Base-by-base conservation (phyloP, 1,284 basidiomycete genomes). In the Ceratobasidium sp. region DNA sequence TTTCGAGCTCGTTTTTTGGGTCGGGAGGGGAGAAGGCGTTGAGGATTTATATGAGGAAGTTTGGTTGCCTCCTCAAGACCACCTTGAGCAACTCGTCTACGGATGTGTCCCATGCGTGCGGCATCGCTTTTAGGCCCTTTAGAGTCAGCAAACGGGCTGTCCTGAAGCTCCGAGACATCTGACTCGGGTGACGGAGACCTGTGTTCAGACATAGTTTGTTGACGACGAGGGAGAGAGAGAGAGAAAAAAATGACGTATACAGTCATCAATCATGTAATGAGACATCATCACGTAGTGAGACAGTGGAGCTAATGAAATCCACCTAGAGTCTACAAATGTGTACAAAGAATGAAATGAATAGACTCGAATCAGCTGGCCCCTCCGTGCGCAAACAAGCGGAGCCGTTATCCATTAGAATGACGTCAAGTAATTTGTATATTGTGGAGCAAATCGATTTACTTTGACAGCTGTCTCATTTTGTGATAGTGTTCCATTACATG, bases 131-230 rank as follows among this genome's bases (percentile, higher is more conserved):
- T 44, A 6, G 4, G 6, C 42, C 64, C 64, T 46, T 67, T 46
- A 46, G 64, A 67, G 64, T 67, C 46, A 18, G 40, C 10, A 67
- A 67, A 67, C 1, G n/a, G 10, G 28, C 40, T 67, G 23, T 67
- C 40, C 6, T 46, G 7, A 46, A 67, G 64, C 20, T 49, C 42
- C n/a, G 64, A 67, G 20, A 26, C 23, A 44, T 67, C 64, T 10
- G 64, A 67, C 10, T 67, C 42, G 4, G 42, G 42, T 4, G 20
- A 49, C 5, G 20, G n/a, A 4, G 42, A 67, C 26, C 49, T 49
- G 46, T 46, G 42, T 18, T 6, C 20, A 15, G 64, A 44, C 64
- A 67, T 67, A 7, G 42, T 18, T 44, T 26, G n/a, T 6, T 26
- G 20, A 28, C 26, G 64, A 28, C 23, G 12, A 51, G 20, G 64